These are phyloP conservation scores for Zasmidium cellare DNA, from an alignment of 2,329 filamentous ascomycete genomes.

Conservation along the genomic window DNA sequence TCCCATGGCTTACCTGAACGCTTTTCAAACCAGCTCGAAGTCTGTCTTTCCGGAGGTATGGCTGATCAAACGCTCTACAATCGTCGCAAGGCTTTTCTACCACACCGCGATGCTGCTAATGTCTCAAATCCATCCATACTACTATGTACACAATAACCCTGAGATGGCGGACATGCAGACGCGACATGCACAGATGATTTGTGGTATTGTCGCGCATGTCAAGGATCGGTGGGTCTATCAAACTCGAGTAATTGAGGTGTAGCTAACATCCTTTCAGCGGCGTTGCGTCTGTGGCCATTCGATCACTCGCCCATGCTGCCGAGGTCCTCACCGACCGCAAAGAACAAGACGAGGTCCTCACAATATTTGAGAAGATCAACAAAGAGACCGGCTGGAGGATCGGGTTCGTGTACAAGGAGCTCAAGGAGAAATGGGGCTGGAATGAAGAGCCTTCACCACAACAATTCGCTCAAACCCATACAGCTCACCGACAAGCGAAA, in stretches of 20 bases:
- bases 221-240: constrained; percentile 63
- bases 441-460: constrained; percentile 46
- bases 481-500: constrained; percentile 24
- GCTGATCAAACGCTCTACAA: constrained; percentile 79
- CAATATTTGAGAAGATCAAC: constrained; percentile 73
- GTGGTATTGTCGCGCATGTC: constrained; percentile 83
- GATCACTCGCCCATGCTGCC: constrained; percentile 75
- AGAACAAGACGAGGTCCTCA: constrained; percentile 79
- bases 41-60: constrained; percentile 86
- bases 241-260: neutral
- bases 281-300: constrained; percentile 75
- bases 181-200: constrained; percentile 79
- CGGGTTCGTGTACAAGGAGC: constrained; percentile 67
- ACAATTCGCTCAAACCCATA: constrained; percentile 39
- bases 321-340: constrained; percentile 66
- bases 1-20: constrained; percentile 74
- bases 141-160: constrained; percentile 53
- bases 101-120: constrained; percentile 83
- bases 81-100: constrained; percentile 83
- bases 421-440: constrained; percentile 80
- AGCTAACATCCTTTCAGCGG: constrained; percentile 49
- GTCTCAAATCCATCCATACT: constrained; percentile 73
- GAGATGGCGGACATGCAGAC: constrained; percentile 71
- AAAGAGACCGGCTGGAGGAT: constrained; percentile 78
- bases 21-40: constrained; percentile 65